Evolutionary conservation across 2,329 filamentous ascomycete genomes (phyloP).

Genomic region (Penicillium fuscoglaucum): DNA sequence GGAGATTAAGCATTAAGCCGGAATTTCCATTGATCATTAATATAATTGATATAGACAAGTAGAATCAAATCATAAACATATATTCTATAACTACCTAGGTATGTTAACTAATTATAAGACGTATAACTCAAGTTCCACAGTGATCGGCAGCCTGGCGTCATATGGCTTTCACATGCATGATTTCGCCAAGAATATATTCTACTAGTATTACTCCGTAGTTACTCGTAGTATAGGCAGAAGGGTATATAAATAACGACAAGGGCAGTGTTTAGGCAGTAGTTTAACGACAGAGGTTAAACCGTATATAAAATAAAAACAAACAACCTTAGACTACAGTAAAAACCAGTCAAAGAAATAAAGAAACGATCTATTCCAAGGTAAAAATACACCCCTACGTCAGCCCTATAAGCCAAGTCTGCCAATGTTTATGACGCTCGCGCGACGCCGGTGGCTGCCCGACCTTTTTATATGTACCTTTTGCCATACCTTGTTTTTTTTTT

Average conservation of each 20-base stretch:
- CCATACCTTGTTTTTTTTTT: not conserved
- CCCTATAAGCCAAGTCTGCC: slow-evolving; percentile 9
- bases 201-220: not conserved
- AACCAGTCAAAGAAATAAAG: not conserved
- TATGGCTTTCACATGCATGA: not conserved
- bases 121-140: not conserved
- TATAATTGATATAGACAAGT: not conserved
- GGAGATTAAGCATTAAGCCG: too few species aligned
- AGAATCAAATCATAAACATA: not conserved
- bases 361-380: too few species aligned
- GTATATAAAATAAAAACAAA: not conserved
- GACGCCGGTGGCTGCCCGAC: slow-evolving; percentile 23
- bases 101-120: too few species aligned
- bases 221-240: not conserved
- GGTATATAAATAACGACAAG: not conserved
- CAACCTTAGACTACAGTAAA: not conserved
- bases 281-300: not conserved
- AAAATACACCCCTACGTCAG: slow-evolving; percentile 1
- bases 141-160: slow-evolving; percentile 5
- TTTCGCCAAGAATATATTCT: not conserved
- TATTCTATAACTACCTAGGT: too few species aligned
- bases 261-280: not conserved
- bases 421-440: slow-evolving; percentile 21
- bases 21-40: not conserved
- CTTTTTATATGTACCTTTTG: not conserved